Evolutionary conservation across 140 eudicot species (phyloP).

Genomic region (Cichorium intybus): DNA sequence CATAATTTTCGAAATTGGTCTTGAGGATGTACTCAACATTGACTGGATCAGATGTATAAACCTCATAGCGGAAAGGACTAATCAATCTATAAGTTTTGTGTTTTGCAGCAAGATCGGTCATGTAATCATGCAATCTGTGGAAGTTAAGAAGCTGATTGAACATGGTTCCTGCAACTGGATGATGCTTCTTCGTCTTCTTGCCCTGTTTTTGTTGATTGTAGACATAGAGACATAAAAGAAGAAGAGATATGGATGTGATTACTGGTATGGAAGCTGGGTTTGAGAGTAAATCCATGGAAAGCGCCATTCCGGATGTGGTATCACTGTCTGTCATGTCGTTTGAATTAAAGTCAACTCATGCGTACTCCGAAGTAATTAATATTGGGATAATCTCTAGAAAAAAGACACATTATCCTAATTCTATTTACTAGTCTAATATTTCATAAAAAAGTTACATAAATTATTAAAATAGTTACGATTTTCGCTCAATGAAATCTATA

Average conservation of each 20-base stretch:
- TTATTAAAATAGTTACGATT: no score
- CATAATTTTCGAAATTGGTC: conserved; percentile 45
- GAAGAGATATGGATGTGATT: conserved; percentile 6
- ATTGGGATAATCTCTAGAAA: no score
- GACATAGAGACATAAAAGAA: not conserved
- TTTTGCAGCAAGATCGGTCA: conserved; percentile 50
- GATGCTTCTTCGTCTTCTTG: conserved; percentile 30
- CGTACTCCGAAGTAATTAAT: not conserved
- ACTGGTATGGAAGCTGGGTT: not conserved
- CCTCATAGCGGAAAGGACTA: conserved; percentile 34
- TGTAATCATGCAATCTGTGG: conserved; percentile 52
- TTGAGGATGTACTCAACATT: conserved; percentile 53
- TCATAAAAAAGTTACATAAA: no score
- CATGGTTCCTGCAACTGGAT: conserved; percentile 50
- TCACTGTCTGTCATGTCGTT: not conserved
- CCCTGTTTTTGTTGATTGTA: not conserved
- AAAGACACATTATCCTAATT: no score
- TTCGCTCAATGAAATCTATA: no score
- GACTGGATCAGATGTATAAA: conserved; percentile 51
- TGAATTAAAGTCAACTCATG: not conserved
- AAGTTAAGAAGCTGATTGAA: conserved; percentile 43
- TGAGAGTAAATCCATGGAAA: conserved; percentile 19
- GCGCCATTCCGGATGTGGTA: not conserved
- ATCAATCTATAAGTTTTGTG: conserved; percentile 49
- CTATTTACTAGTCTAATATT: no score